These are phyloP conservation scores for Allantophomopsis lycopodina DNA, from an alignment of 2,329 filamentous ascomycete species.

Conservation along the genomic window DNA sequence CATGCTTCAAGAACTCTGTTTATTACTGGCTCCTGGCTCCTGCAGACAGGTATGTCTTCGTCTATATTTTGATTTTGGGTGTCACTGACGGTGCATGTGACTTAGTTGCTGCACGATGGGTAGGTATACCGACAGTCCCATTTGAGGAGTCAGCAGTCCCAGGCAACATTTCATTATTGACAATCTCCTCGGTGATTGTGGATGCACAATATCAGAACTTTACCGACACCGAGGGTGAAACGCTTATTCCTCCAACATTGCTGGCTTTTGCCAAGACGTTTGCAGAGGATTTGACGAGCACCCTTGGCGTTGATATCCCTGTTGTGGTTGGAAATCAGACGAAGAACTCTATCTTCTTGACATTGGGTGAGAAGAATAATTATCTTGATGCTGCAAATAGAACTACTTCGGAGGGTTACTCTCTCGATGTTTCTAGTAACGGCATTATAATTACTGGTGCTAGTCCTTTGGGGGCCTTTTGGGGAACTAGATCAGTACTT, in stretches of 20 bases:
- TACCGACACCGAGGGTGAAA: slow-evolving; percentile 30
- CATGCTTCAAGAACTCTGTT: too few species aligned
- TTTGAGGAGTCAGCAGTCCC: slow-evolving; percentile 12
- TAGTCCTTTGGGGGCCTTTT: slow-evolving; percentile 40
- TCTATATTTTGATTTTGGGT: too few species aligned
- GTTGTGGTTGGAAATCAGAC: slow-evolving; percentile 12
- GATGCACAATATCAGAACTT: slow-evolving; percentile 24
- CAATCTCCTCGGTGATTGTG: slow-evolving; percentile 25
- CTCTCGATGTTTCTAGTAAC: slow-evolving; percentile 23
- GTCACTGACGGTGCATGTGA: too few species aligned
- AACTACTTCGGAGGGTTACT: slow-evolving; percentile 33
- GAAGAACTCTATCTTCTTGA: slow-evolving; percentile 27
- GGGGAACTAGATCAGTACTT: slow-evolving; percentile 40
- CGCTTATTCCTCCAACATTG: slow-evolving; percentile 35
- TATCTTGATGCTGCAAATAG: slow-evolving; percentile 31
- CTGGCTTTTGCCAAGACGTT: slow-evolving; percentile 32
- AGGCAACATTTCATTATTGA: slow-evolving; percentile 15
- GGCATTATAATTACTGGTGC: slow-evolving; percentile 34
- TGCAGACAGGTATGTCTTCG: too few species aligned
- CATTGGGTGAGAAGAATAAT: slow-evolving; percentile 23
- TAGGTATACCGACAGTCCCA: slow-evolving; percentile 19
- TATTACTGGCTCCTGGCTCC: too few species aligned
- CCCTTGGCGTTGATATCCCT: slow-evolving; percentile 16
- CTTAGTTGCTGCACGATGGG: slow-evolving; percentile 5
- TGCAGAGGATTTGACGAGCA: slow-evolving; percentile 18